phyloP scores from a whole-genome alignment of 1,284 basidiomycete species.

The Trichosporon inkin region DNA sequence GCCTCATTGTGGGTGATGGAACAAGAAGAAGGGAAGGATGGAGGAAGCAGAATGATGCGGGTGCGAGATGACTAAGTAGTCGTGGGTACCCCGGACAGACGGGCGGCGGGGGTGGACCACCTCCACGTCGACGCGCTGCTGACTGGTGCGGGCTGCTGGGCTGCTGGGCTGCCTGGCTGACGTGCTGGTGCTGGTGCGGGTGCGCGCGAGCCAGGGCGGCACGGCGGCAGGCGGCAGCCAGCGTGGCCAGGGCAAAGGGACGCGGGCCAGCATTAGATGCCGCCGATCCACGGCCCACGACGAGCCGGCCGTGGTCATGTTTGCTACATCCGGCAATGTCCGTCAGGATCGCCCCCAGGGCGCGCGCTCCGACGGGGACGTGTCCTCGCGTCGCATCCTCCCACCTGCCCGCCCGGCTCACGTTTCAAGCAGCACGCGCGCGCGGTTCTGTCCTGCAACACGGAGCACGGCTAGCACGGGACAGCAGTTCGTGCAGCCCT shows the following conservation, averaged over 20 bases:
- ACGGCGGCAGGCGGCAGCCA: no score
- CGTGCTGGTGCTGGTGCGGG: background rate
- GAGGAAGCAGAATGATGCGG: conserved; percentile 3
- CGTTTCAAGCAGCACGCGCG: no score
- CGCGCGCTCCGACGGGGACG: no score
- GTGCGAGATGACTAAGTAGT: background rate
- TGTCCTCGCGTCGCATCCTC: background rate
- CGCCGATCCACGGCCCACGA: background rate
- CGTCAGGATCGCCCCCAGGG: background rate
- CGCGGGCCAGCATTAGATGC: background rate
- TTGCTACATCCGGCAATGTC: conserved; percentile 4
- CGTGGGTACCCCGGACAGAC: background rate
- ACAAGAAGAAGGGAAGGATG: background rate
- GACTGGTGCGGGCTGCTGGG: background rate
- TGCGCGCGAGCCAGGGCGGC: background rate
- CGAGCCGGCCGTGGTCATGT: background rate
- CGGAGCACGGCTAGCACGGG: no score
- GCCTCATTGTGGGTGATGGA: conserved; percentile 11
- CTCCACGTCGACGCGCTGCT: conserved; percentile 5
- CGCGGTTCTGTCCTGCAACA: no score
- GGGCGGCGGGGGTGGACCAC: background rate
- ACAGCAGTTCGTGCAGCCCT: no score
- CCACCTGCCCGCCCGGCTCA: no score
- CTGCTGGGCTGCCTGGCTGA: background rate
- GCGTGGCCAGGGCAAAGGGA: background rate